phyloP scores from a whole-genome alignment of 352 stramenopile species.

The Phytophthora sojae region DNA sequence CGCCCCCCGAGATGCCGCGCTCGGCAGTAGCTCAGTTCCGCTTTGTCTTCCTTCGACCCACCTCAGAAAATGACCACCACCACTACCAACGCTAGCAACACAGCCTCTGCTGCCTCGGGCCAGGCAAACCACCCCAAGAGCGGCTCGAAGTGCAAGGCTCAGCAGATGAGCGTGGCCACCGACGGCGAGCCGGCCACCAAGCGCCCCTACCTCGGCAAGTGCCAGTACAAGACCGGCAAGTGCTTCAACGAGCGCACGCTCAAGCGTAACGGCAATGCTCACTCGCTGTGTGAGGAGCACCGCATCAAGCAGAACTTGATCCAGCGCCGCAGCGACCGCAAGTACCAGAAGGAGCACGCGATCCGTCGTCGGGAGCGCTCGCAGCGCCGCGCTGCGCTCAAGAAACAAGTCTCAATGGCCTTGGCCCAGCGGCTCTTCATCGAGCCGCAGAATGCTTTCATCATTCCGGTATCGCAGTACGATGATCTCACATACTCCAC shows the following conservation, averaged over 20 bases:
- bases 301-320: slow-evolving; percentile 88
- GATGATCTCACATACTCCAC: slow-evolving; percentile 42
- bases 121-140: background rate
- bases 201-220: slow-evolving; percentile 77
- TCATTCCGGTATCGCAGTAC: slow-evolving; percentile 32
- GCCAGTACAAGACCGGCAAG: slow-evolving; percentile 90
- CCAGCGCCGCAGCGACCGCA: slow-evolving; percentile 83
- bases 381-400: slow-evolving; percentile 76
- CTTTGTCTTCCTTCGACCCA: slow-evolving; percentile 31
- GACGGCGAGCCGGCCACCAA: slow-evolving; percentile 13
- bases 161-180: slow-evolving; percentile 7
- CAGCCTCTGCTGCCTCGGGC: slow-evolving; percentile 4
- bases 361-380: slow-evolving; percentile 82
- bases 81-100: background rate
- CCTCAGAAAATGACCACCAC: slow-evolving; percentile 40
- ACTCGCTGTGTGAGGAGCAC: slow-evolving; percentile 88
- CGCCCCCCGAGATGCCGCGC: background rate
- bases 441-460: too few relatives aligned
- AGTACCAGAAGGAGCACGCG: slow-evolving; percentile 88
- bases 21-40: slow-evolving; percentile 24
- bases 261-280: slow-evolving; percentile 84
- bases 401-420: slow-evolving; percentile 83
- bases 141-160: slow-evolving; percentile 27
- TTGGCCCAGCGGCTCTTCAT: slow-evolving; percentile 78
- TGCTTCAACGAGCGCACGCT: slow-evolving; percentile 89